Conservation (phyloP, 371 early-diverging fungal species). For the Caulochytrium protostelioides region DNA sequence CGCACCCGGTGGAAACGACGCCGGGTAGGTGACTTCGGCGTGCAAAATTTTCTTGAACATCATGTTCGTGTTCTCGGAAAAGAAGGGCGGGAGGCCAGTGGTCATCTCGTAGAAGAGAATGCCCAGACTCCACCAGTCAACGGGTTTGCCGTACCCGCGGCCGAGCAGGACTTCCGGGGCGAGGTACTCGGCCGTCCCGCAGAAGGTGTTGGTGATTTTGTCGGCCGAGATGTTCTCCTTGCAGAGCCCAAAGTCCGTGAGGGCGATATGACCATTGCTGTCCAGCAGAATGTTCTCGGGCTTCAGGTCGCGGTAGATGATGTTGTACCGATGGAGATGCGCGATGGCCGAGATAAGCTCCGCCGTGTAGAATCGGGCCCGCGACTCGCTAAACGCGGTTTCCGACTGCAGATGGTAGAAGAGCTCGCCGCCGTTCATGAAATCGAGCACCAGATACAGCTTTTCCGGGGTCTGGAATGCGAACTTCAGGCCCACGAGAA, state of each 20-base stretch:
- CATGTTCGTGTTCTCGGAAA: slow-evolving; percentile 46
- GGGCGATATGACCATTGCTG: slow-evolving; percentile 42
- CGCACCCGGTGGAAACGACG: slow-evolving; percentile 31
- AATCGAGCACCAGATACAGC: slow-evolving; percentile 54
- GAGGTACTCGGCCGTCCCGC: slow-evolving; percentile 98
- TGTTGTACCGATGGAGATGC: slow-evolving; percentile 37
- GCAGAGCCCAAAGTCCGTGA: slow-evolving; percentile 61
- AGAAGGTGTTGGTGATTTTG: slow-evolving; percentile 24
- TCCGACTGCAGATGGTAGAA: slow-evolving; percentile 38
- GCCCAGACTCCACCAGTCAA: slow-evolving; percentile 95
- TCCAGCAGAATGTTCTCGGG: slow-evolving; percentile 28
- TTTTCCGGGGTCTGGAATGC: slow-evolving; percentile 45
- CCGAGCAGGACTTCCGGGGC: slow-evolving; percentile 80
- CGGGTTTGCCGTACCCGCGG: slow-evolving; percentile 55
- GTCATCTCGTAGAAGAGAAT: slow-evolving; percentile 56
- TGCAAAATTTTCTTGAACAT: slow-evolving; percentile 63
- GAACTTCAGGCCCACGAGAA: slow-evolving; percentile 46
- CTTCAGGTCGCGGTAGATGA: slow-evolving; percentile 38
- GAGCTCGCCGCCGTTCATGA: slow-evolving; percentile 58
- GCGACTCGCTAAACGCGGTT: slow-evolving; percentile 30
- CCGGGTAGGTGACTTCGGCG: slow-evolving; percentile 49
- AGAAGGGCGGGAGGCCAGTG: slow-evolving; percentile 45
- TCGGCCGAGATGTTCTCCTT: slow-evolving; percentile 29
- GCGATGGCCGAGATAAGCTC: slow-evolving; percentile 50
- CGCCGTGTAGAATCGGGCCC: slow-evolving; percentile 44